A percentile compares a stretch with the other conserved stretches of the same genome.
These are phyloP conservation scores for Heimioporus punctisporus DNA, from an alignment of 1,284 basidiomycete genomes.

Conservation along the genomic window DNA sequence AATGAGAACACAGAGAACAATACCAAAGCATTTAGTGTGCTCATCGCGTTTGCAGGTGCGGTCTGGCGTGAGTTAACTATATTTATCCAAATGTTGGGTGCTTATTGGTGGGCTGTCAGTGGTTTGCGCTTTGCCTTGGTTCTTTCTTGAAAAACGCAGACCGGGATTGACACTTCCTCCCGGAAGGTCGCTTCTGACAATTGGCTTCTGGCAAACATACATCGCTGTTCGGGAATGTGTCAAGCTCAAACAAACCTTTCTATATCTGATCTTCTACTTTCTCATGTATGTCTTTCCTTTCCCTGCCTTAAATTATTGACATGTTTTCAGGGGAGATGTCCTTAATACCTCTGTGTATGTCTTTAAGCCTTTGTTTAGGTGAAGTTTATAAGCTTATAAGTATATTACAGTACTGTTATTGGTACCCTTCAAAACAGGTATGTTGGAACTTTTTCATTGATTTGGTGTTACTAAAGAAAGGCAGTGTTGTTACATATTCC, in stretches of 20 bases:
- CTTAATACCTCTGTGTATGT: conserved; percentile 75
- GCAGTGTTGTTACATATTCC: conserved; percentile 62
- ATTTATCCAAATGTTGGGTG: not conserved
- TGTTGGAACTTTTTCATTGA: conserved; percentile 9
- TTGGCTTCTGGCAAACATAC: conserved; percentile 74
- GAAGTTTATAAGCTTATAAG: not conserved
- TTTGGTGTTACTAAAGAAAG: not conserved
- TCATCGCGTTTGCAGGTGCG: conserved; percentile 77
- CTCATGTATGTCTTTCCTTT: conserved; percentile 53
- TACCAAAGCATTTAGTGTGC: conserved; percentile 74
- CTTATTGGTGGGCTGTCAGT: conserved; percentile 38
- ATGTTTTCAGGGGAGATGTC: conserved; percentile 59
- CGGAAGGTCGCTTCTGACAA: conserved; percentile 62
- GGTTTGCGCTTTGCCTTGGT: conserved; percentile 78
- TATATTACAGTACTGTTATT: conserved; percentile 64
- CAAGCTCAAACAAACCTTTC: conserved; percentile 74
- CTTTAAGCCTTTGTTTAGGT: not conserved
- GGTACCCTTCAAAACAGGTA: conserved; percentile 79
- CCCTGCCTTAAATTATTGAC: not conserved
- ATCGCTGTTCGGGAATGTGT: conserved; percentile 68
- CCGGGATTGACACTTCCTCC: conserved; percentile 69
- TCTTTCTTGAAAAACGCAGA: conserved; percentile 68
- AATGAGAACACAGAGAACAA: conserved; percentile 73
- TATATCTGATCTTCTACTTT: conserved; percentile 79
- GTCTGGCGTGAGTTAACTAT: conserved; percentile 64